phyloP scores from a whole-genome alignment of 2,329 filamentous ascomycete genomes.

The Aspergillus sclerotialis region DNA sequence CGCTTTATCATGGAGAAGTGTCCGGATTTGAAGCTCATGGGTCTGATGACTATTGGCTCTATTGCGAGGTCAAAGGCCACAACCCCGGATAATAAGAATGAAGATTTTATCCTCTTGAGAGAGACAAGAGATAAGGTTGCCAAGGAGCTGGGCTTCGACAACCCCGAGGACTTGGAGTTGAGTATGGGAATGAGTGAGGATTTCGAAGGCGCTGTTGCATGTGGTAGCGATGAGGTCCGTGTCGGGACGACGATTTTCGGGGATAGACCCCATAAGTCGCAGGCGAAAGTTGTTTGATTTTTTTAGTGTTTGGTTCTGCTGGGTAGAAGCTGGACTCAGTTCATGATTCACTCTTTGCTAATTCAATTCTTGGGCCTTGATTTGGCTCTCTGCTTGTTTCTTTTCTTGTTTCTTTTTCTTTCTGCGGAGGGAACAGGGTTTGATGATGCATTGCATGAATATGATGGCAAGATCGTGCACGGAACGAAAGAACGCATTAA shows the following conservation, averaged over 20 bases:
- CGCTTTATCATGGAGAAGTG: conserved; percentile 63
- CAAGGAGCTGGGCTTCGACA: conserved; percentile 49
- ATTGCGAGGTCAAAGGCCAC: conserved; percentile 76
- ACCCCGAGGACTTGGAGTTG: conserved; percentile 59
- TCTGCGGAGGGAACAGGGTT: too few species aligned
- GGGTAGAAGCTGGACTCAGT: too few species aligned
- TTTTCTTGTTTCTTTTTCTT: too few species aligned
- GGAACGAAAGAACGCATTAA: conserved; percentile 14
- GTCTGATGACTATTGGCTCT: conserved; percentile 95
- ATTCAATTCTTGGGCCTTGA: too few species aligned
- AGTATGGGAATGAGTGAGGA: conserved; percentile 99
- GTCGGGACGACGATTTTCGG: conserved; percentile 95
- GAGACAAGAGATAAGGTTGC: conserved; percentile 66
- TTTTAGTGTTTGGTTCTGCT: neutral
- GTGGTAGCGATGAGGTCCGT: conserved; percentile 84
- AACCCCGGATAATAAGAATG: conserved; percentile 73
- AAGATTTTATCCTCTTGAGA: conserved; percentile 69
- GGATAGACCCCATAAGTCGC: conserved; percentile 66
- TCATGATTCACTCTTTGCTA: too few species aligned
- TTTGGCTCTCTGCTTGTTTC: too few species aligned
- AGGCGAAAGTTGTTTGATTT: conserved; percentile 59
- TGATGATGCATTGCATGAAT: too few species aligned
- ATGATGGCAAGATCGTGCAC: too few species aligned
- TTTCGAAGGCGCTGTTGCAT: conserved; percentile 76
- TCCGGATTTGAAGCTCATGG: conserved; percentile 65